Conservation (phyloP, 352 stramenopile species). For the Globisporangium splendens region DNA sequence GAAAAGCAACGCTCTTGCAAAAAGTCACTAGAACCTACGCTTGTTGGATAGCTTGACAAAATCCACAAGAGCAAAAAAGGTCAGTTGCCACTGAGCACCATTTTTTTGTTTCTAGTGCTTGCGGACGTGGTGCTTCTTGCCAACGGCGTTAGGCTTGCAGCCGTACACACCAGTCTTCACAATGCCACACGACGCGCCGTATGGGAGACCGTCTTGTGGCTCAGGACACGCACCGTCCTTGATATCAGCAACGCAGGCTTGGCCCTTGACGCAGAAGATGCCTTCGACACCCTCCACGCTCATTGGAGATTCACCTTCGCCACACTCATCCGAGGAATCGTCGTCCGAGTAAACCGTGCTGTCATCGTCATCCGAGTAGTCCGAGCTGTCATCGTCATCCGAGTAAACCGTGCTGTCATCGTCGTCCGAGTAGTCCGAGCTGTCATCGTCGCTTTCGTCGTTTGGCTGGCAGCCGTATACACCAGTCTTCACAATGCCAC, state of each 20-base stretch:
- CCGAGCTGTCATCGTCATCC: conserved; percentile 13
- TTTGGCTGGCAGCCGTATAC: conserved; percentile 24
- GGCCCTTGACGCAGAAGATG: conserved; percentile 19
- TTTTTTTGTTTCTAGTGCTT: neutral
- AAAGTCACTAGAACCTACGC: no score
- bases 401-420: conserved; percentile 11
- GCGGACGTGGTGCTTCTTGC: neutral
- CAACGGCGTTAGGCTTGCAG: conserved; percentile 16
- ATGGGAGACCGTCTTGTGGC: conserved; percentile 14
- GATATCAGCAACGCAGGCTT: conserved; percentile 13
- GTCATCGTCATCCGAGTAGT: conserved; percentile 17
- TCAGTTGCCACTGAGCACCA: neutral
- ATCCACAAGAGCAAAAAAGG: neutral
- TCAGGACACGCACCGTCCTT: conserved; percentile 17
- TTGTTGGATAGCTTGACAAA: no score
- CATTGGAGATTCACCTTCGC: conserved; percentile 4
- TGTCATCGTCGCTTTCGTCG: neutral
- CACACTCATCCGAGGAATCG: neutral
- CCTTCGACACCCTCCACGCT: conserved; percentile 17
- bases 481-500: conserved; percentile 14
- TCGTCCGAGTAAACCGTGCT: conserved; percentile 19
- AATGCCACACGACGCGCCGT: conserved; percentile 17
- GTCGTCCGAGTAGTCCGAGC: conserved; percentile 18
- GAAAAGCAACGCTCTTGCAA: no score
- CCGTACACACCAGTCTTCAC: conserved; percentile 21